Base-by-base conservation (phyloP, 768 basidiomycete genomes). In the Cyathus striatus region DNA sequence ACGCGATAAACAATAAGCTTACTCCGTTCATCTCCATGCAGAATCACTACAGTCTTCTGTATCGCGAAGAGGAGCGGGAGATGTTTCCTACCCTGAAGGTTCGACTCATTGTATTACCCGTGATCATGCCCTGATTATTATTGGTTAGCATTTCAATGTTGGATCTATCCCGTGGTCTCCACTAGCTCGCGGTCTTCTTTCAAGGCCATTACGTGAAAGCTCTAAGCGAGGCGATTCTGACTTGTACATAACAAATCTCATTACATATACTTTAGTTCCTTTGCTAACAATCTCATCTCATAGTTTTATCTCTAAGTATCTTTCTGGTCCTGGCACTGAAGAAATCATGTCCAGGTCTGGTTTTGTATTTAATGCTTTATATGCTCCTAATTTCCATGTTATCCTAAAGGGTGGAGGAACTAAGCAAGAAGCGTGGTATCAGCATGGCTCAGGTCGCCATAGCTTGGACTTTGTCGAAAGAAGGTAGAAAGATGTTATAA, bases 1-100 rank as follows among this genome's bases (percentile, higher is more conserved):
- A 82, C 50, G 81, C 80, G 0, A 74, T 81, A 42, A 55, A 68
- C 32, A 74, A 83, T 60, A 69, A 71, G 5, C 58, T 78, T 2
- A 77, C 75, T 0, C 75, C 73, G 3, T 82, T 83, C 62, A 76
- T 83, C 48, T 76, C 78, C 1, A 81, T 84, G 80, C 81, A 83
- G 60, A 83, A 83, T 51, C 76, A 78, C 49, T 73, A 83, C 54
- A 76, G 58, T 43, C 58, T 80, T 17, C 50, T 78, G 9, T 84
- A 84, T 51, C 65, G 82, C 6, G 82, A 84, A 53, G 81, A 84
- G 55, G 81, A 79, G 47, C 62, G 77, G 0, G 76, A 78, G 47
- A 75, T 79, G 72, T 75, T 79, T 49, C 81, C 82, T 1, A 73
- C 71, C 0, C 57, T 78, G 34, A 77, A 76, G 63, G 76, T 73